phyloP scores from a whole-genome alignment of 202 grass and related monocot species.

The Bolboschoenoplectus hybrid region DNA sequence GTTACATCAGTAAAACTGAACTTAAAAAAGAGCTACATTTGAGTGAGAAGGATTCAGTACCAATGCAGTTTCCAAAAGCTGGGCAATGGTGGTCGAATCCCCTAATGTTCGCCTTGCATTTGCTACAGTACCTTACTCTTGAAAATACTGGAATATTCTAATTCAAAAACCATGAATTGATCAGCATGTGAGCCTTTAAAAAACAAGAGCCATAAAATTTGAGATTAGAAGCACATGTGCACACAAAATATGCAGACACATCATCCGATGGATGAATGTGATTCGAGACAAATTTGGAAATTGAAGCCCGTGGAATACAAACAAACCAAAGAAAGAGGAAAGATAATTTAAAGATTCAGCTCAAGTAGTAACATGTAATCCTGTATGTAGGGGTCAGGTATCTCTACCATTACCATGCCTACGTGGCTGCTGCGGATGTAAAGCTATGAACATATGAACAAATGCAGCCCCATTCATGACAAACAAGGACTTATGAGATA shows the following conservation, averaged over 20 bases:
- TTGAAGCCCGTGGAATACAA: not conserved
- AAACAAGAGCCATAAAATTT: not conserved
- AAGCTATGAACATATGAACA: not conserved
- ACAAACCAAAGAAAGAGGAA: conserved; percentile 1
- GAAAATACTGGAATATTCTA: conserved; percentile 73
- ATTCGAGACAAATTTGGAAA: not conserved
- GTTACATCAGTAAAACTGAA: conserved; percentile 14
- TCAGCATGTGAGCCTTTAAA: not conserved
- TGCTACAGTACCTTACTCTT: conserved; percentile 77
- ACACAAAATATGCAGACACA: not conserved
- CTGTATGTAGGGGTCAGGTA: not conserved
- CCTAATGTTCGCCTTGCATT: conserved; percentile 72
- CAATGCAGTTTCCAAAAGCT: conserved; percentile 98
- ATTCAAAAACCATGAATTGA: conserved; percentile 41
- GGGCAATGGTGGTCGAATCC: conserved; percentile 94
- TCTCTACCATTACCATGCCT: not conserved
- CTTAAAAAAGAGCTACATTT: not conserved
- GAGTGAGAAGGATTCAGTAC: conserved; percentile 41
- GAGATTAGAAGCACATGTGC: not conserved
- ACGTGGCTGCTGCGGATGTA: not conserved
- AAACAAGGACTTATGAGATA: not conserved
- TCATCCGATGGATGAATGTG: not conserved
- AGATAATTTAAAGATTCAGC: not conserved
- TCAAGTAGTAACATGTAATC: not conserved
- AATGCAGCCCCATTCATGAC: conserved; percentile 20